Conservation (phyloP, 2,329 filamentous ascomycete species). For the Botryotinia narcissicola region DNA sequence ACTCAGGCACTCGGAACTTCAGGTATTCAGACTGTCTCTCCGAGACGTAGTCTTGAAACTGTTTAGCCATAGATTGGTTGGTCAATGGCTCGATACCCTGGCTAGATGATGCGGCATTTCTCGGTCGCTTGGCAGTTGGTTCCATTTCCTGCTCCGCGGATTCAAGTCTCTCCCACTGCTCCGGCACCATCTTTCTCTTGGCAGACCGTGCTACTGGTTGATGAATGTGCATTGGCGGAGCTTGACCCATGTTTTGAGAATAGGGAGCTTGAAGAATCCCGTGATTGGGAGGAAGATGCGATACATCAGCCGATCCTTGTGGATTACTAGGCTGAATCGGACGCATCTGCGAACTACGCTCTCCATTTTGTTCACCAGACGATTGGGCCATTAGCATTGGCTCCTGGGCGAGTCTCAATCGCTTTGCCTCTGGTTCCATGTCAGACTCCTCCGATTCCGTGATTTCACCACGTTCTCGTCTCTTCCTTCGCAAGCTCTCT, state of each 20-base stretch:
- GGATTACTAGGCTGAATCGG: not conserved
- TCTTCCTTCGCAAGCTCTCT: not conserved
- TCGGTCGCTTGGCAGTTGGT: not conserved
- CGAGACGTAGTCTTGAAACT: not conserved
- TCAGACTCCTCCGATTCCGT: rapidly evolving
- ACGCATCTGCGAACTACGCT: not conserved
- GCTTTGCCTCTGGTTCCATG: not conserved
- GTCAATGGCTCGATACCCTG: rapidly evolving
- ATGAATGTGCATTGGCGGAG: not conserved
- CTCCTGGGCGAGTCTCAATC: not conserved
- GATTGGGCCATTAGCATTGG: not conserved
- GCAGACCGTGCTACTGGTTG: not conserved
- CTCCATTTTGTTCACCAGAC: not conserved
- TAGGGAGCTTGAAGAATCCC: not conserved
- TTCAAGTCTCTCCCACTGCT: too few species aligned
- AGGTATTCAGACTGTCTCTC: not conserved
- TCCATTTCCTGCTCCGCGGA: rapidly evolving
- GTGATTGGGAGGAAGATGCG: not conserved
- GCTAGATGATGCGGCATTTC: not conserved
- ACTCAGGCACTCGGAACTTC: not conserved
- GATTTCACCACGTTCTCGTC: not conserved
- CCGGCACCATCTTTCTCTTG: not conserved
- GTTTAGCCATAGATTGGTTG: not conserved
- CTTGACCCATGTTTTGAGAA: not conserved
- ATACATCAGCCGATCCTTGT: not conserved